A percentile compares a stretch with the other conserved stretches of the same genome.
Conservation (phyloP, 441 rosid species). For the Aquilaria agallochum region DNA sequence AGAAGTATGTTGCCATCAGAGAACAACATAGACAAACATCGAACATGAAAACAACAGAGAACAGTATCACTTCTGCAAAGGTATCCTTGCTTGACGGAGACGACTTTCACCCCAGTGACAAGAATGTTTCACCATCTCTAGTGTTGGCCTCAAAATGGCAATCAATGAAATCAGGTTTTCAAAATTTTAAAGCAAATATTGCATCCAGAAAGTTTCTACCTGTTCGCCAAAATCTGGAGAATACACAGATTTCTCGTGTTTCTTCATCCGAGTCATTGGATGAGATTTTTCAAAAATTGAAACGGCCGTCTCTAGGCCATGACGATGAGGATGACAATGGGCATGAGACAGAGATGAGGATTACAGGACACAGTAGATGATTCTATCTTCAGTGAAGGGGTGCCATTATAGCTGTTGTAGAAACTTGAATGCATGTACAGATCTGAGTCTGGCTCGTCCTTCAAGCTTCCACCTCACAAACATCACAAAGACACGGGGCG, state of each 20-base stretch:
- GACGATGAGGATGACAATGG: constrained; percentile 43
- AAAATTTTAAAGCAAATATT: constrained; percentile 76
- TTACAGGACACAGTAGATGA: constrained; percentile 22
- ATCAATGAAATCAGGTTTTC: constrained; percentile 85
- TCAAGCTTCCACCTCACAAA: too few relatives aligned
- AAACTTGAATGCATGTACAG: constrained; percentile 30
- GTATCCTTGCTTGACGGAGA: constrained; percentile 68
- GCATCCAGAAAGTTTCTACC: constrained; percentile 71
- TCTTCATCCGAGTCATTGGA: constrained; percentile 70
- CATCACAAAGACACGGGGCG: too few relatives aligned
- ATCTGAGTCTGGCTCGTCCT: neutral
- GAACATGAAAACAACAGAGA: constrained; percentile 43
- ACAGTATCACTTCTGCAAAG: constrained; percentile 68
- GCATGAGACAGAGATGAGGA: constrained; percentile 21
- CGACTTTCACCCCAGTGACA: constrained; percentile 26
- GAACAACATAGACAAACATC: constrained; percentile 61
- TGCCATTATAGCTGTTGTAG: constrained; percentile 7
- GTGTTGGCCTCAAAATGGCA: constrained; percentile 71
- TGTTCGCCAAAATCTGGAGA: constrained; percentile 51
- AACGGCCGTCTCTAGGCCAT: constrained; percentile 51
- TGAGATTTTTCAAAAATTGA: constrained; percentile 89
- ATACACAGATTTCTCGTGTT: constrained; percentile 27
- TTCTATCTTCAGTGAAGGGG: constrained; percentile 3
- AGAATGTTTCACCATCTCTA: constrained; percentile 46
- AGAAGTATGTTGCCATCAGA: constrained; percentile 83